Base-by-base conservation (phyloP, 225 moss, liverwort and hornwort species). In the Polytrichum formosum region DNA sequence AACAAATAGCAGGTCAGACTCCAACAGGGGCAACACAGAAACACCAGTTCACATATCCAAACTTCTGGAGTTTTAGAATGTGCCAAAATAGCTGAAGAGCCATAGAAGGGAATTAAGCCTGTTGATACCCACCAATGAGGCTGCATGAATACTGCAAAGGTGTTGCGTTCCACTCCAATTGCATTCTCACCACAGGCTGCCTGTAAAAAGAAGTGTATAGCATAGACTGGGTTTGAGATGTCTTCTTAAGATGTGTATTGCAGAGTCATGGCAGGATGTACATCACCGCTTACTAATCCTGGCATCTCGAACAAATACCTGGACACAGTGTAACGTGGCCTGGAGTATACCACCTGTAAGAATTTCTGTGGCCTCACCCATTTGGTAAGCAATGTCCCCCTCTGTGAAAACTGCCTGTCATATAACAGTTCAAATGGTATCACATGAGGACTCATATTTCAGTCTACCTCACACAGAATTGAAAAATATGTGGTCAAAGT, bases 131-230 rank as follows among this genome's bases (percentile, higher is more conserved):
- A 96, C 98, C 98, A 92, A 64, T 90, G 86, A 7, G 98, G 98
- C 73, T 98, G 98, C 91, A 94, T 90, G 74, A 98, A 98, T 35
- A 98, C 78, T 58, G 98, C 98, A 78, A 94, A 91, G 27, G 92
- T 90, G 80, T 91, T 98, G 31, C 98, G 94, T 71, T 82, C 84
- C 66, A 98, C 87, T 78, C 98, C 92, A 56, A 84, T 64, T 55
- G 83, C 86, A 70, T 64, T 53, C 70, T 80, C 72, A 71, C 89
- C 86, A 68, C 81, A 60, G 26, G 89, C 86, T 64, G 89, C 89
- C 89, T 89, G 81, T 55, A 73, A 55, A 77, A 80, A 37, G 37
- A 37, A 37, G 37, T 37, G 37, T 37, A 37, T 10, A 37, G 35
- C 35, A 13, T 13, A 37, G 37, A 37, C 37, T 37, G 37, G 2